Base-by-base conservation (phyloP, 164 flowering plant species). In the Sedum album region DNA sequence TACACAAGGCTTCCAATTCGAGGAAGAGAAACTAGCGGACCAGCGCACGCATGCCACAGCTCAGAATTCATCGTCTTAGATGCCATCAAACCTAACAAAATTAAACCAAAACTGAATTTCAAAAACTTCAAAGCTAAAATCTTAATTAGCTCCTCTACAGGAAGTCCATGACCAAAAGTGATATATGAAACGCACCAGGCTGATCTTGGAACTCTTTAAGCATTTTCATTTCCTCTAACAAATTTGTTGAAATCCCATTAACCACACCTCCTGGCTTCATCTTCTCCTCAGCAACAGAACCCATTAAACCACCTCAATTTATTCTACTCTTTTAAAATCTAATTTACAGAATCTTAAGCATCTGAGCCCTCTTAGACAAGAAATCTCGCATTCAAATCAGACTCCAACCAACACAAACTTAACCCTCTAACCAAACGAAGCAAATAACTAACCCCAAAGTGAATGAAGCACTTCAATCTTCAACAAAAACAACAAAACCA, bases 31-130 rank as follows among this genome's bases (percentile, higher is more conserved):
- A 89, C 97, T 35, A 95, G 87, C 11, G 99, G 99, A 13, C 99
- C 99, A 39, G 98, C 99, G 76, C 99, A 95, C 41, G 99, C 97
- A 74, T 95, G 93, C 99, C 99, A 95, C 67, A 95, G 78, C 89
- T 90, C 97, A 0, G 97, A 89, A 72, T 80, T 85, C 71, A 92
- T 81, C 4, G 78, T 68, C 87, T 84, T 94, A 68, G 79, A 73
- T 28, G 70, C 69, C 33, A 88, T 97, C 90, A 80, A 74, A 73
- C 72, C 39, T 48, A 70, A 23, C 60, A 48, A 13, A 28, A 36
- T 2, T n/a, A 35, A 36, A 31, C 39, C 20, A 31, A 31, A 30
- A 30, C 38, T 31, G 36, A 61, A 10, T 20, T 28, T 28, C 31
- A 18, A 60, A 26, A 4, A 33, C 60, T 14, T 41, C 41, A 38